These are phyloP conservation scores for Hypoxylon sp. DNA, from an alignment of 2,329 filamentous ascomycete species.

Conservation along the genomic window DNA sequence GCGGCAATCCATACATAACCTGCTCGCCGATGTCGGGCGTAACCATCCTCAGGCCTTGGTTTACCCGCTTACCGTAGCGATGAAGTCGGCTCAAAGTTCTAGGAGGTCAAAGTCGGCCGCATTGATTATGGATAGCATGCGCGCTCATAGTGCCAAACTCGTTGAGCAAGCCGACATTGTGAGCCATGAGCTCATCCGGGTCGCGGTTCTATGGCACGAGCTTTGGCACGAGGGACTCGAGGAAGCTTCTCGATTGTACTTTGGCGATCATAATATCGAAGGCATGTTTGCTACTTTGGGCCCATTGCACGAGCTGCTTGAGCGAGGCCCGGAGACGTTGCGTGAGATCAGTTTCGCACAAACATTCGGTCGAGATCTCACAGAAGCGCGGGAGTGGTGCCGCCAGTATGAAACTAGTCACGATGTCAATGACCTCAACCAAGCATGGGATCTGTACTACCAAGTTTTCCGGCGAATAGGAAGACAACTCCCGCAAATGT, in stretches of 20 bases:
- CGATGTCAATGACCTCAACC: constrained; percentile 94
- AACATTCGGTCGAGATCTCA: constrained; percentile 94
- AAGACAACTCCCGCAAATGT: constrained; percentile 92
- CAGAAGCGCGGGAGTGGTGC: constrained; percentile 96
- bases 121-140: constrained; percentile 98
- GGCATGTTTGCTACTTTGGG: constrained; percentile 95
- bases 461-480: constrained; percentile 97
- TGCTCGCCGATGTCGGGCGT: constrained; percentile 92
- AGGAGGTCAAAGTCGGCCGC: constrained; percentile 88
- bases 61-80: constrained; percentile 96
- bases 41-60: constrained; percentile 96
- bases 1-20: constrained; percentile 89
- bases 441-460: constrained; percentile 99
- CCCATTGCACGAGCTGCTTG: constrained; percentile 91
- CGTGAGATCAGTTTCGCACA: constrained; percentile 98
- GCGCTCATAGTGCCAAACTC: constrained; percentile 90
- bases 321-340: constrained; percentile 91
- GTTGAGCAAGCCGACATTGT: constrained; percentile 97
- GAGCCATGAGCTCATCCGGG: constrained; percentile 95
- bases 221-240: constrained; percentile 98
- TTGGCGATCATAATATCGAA: constrained; percentile 96
- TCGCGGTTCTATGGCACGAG: constrained; percentile 98
- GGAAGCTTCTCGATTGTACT: constrained; percentile 96
- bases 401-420: constrained; percentile 89
- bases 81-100: constrained; percentile 90